These are phyloP conservation scores for Pestalotiopsis sp. DNA, from an alignment of 2,329 filamentous ascomycete species.

Conservation along the genomic window DNA sequence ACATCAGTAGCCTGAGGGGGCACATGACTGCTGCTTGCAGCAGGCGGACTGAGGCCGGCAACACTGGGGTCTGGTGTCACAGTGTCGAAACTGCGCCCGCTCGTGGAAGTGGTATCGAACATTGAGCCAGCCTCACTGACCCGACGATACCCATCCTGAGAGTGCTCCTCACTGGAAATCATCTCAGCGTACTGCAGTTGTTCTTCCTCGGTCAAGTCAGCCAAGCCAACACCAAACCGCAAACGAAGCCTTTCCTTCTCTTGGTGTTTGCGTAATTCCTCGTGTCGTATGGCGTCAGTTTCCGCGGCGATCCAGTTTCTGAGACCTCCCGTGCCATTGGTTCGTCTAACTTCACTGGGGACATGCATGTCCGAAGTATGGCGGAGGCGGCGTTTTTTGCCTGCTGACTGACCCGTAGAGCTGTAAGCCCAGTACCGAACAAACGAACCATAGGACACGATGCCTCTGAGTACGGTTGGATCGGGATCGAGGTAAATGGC, in stretches of 20 bases:
- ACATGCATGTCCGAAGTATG: slow-evolving; percentile 61
- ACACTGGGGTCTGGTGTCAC: slow-evolving; percentile 60
- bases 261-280: slow-evolving; percentile 67
- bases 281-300: slow-evolving; percentile 75
- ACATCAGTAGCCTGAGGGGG: slow-evolving; percentile 39
- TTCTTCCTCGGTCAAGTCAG: slow-evolving; percentile 67
- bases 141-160: slow-evolving; percentile 58
- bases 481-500: slow-evolving; percentile 88
- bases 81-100: slow-evolving; percentile 43
- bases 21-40: slow-evolving; percentile 26
- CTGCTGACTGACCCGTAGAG: slow-evolving; percentile 75
- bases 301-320: slow-evolving; percentile 88
- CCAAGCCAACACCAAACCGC: slow-evolving; percentile 83
- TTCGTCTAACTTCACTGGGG: slow-evolving; percentile 50
- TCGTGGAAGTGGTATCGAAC: slow-evolving; percentile 39
- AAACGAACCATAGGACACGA: slow-evolving; percentile 85
- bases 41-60: slow-evolving; percentile 40
- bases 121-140: slow-evolving; percentile 54
- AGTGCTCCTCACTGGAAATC: slow-evolving; percentile 64
- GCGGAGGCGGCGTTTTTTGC: slow-evolving; percentile 77
- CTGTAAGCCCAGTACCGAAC: slow-evolving; percentile 94
- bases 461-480: slow-evolving; percentile 80
- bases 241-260: slow-evolving; percentile 73
- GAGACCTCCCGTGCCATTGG: slow-evolving; percentile 65
- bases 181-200: slow-evolving; percentile 67